A percentile compares a stretch with the other conserved stretches of the same genome.
Conservation (phyloP, 2,329 filamentous ascomycete genomes). For the Coniochaeta prunicola region DNA sequence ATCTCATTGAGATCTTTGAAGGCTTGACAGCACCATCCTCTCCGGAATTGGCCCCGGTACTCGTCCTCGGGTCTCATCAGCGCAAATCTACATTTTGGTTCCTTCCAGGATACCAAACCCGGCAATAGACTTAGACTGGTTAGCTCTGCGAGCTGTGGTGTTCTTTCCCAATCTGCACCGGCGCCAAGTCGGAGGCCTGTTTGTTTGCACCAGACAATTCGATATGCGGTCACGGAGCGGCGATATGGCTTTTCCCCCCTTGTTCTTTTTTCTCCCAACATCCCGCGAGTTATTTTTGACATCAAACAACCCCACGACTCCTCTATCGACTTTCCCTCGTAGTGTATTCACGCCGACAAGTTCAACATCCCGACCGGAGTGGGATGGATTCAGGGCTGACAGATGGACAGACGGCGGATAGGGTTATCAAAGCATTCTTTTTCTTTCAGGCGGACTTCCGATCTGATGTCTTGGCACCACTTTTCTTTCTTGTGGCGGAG, state of each 20-base stretch:
- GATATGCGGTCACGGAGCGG: neutral
- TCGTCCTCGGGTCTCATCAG: neutral
- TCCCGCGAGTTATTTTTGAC: neutral
- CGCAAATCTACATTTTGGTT: neutral
- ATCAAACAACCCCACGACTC: neutral
- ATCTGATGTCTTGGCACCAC: neutral
- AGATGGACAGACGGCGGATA: neutral
- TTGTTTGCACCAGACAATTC: neutral
- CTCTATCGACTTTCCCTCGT: neutral
- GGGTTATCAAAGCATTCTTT: neutral
- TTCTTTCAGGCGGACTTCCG: neutral
- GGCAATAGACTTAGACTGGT: neutral
- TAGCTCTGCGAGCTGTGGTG: neutral
- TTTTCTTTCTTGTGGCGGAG: neutral
- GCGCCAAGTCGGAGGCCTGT: neutral
- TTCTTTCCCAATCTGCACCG: neutral
- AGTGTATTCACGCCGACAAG: neutral
- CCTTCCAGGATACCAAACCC: neutral
- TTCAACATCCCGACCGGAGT: neutral
- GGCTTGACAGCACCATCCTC: neutral
- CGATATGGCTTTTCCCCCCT: neutral
- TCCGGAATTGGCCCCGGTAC: neutral
- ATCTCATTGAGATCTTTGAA: neutral
- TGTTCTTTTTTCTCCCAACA: neutral
- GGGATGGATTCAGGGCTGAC: neutral